Base-by-base conservation (phyloP, 805 yeast species). In the Hanseniaspora pseudoguilliermondii region DNA sequence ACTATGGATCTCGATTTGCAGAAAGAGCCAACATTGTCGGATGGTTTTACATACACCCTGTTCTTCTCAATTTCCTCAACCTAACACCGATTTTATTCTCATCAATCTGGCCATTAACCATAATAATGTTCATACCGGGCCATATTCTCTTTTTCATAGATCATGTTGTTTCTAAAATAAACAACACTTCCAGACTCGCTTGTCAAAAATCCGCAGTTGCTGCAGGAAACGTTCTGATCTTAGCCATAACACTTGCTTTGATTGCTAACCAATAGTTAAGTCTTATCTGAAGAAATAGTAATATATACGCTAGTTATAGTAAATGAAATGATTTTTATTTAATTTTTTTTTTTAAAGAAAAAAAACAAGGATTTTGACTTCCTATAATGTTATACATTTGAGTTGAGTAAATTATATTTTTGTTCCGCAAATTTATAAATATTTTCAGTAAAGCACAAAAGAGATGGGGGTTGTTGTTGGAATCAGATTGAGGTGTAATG, bases 41-140 rank as follows among this genome's bases (percentile, higher is more conserved):
- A 16, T 52, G 55, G 55, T 38, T 52, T n/a, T 20, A 44, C 29
- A 40, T 44, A 18, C 55, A 52, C 18, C 49, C 55, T 6, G 46
- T 52, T 9, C 5, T 44, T 23, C 10, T 52, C 1, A 38, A 11
- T 20, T 21, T 52, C 9, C 13, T 46, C 11, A 52, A 52, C 18
- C 23, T 44, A 27, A 36, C 23, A 2, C 32, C 46, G 18, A 38
- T 38, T 8, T 21, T 25, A 11, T 25, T n/a, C 11, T 35, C 21
- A 29, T 5, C 39, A 10, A 29, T 27, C 9, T 46, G 49, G 55
- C 47, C 40, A 9, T 13, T 47, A 5, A n/a, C 47, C 1, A 29
- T 52, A 3, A 23, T 52, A 3, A 20, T 44, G 32, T 11, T 44
- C 8, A n/a, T 52, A 11, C 55, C 55, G 1, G 55, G 55, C 11